Evolutionary conservation across 2,329 filamentous ascomycete species (phyloP).

Genomic region (Diaporthe capsici): DNA sequence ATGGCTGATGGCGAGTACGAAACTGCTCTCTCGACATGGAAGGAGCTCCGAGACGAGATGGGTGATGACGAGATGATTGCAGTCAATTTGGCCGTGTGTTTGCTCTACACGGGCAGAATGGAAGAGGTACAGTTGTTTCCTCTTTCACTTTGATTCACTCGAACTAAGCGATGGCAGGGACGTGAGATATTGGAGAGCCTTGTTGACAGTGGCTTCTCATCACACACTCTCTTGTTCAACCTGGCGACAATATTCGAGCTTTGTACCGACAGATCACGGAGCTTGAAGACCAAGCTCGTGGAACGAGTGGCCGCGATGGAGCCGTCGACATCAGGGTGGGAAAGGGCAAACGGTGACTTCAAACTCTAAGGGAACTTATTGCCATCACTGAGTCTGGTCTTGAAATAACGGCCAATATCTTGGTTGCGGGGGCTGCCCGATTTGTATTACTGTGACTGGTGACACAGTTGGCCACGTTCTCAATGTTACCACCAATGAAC

Average conservation of each 20-base stretch:
- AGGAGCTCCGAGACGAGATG: constrained; percentile 57
- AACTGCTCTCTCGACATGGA: constrained; percentile 75
- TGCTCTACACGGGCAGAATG: constrained; percentile 86
- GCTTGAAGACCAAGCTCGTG: constrained; percentile 79
- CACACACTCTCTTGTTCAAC: constrained; percentile 89
- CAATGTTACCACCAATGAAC: not conserved
- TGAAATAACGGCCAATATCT: not conserved
- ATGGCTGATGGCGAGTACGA: constrained; percentile 85
- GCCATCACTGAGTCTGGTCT: not conserved
- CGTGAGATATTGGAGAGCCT: constrained; percentile 76
- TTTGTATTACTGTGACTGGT: constrained; percentile 1
- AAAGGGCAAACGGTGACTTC: constrained; percentile 80
- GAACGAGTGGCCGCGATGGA: constrained; percentile 76
- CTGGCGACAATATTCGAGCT: constrained; percentile 92
- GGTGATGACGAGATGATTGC: constrained; percentile 76
- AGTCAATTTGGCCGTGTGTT: constrained; percentile 87
- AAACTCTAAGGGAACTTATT: constrained; percentile 68
- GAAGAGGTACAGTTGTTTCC: constrained; percentile 62
- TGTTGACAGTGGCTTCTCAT: constrained; percentile 74
- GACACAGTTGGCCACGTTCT: constrained; percentile 3
- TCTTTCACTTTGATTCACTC: not conserved
- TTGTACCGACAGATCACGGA: constrained; percentile 81
- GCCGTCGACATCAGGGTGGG: constrained; percentile 73
- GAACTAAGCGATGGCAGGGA: constrained; percentile 64
- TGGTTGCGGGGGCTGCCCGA: constrained; percentile 8